Evolutionary conservation across 345 rosid species (phyloP).

Genomic region (Brassica rapa): DNA sequence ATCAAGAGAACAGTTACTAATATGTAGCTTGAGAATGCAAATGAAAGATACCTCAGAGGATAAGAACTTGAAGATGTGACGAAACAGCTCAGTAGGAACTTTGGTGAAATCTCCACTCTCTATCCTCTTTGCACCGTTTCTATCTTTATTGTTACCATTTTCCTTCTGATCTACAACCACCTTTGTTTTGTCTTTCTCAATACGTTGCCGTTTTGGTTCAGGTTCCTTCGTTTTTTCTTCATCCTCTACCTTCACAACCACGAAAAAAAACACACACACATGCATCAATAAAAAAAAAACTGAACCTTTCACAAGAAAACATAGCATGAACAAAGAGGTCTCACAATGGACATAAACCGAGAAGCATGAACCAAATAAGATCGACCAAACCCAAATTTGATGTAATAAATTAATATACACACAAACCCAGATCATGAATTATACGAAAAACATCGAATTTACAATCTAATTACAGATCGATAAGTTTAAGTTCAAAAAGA

Average conservation of each 20-base stretch:
- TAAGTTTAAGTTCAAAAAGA: background rate
- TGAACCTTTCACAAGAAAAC: conserved; percentile 13
- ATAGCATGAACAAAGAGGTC: background rate
- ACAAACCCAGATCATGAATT: background rate
- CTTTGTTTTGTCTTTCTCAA: conserved; percentile 33
- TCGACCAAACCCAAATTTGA: conserved; percentile 6
- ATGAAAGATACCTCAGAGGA: conserved; percentile 72
- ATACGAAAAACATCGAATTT: background rate
- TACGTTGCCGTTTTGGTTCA: conserved; percentile 51
- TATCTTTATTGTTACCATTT: background rate
- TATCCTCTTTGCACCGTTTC: conserved; percentile 44
- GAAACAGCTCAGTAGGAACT: conserved; percentile 79
- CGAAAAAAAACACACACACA: background rate
- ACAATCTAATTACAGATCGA: conserved; percentile 12
- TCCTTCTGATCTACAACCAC: conserved; percentile 27
- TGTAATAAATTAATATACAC: background rate
- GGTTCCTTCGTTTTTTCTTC: conserved; percentile 43
- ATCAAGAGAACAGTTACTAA: too few species aligned
- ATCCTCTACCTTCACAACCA: conserved; percentile 41
- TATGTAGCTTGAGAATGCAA: background rate
- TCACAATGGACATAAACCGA: background rate
- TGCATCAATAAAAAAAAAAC: background rate
- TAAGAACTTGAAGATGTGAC: conserved; percentile 83
- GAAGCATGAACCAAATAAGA: background rate
- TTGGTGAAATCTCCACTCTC: conserved; percentile 71